These are phyloP conservation scores for Colletotrichum liriopes DNA, from an alignment of 2,329 filamentous ascomycete genomes.

Conservation along the genomic window DNA sequence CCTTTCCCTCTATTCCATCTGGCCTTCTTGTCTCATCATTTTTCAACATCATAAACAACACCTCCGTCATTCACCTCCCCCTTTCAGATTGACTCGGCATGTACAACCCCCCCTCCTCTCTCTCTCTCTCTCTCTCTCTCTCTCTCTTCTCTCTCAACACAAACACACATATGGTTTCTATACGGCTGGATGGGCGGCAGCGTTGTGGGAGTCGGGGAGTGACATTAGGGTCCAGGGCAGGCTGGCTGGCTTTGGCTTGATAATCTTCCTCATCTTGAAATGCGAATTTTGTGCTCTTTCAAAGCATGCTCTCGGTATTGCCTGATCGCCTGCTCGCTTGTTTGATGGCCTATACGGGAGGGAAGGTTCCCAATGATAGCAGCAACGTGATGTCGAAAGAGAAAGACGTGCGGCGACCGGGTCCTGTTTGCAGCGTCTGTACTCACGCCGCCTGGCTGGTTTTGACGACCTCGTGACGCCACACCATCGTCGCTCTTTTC, in stretches of 20 bases:
- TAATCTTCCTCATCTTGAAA: slow-evolving; percentile 27
- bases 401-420: not conserved
- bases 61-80: slow-evolving; percentile 19
- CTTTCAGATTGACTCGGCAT: slow-evolving; percentile 33
- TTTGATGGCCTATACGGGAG: not conserved
- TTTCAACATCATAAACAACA: slow-evolving; percentile 20
- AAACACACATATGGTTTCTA: slow-evolving; percentile 33
- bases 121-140: slow-evolving; percentile 30
- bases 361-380: too few relatives aligned
- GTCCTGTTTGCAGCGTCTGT: not conserved
- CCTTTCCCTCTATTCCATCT: not conserved
- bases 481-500: not conserved
- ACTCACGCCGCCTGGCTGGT: not conserved
- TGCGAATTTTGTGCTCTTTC: slow-evolving; percentile 9
- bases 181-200: slow-evolving; percentile 44
- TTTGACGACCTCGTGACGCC: not conserved
- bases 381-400: not conserved
- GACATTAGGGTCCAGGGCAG: slow-evolving; percentile 39
- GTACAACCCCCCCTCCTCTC: slow-evolving; percentile 11
- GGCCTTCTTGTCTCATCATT: slow-evolving; percentile 11
- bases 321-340: not conserved
- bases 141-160: slow-evolving; percentile 35
- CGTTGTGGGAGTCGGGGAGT: slow-evolving; percentile 46
- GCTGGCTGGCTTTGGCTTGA: slow-evolving; percentile 35
- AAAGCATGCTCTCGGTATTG: not conserved